phyloP scores from a whole-genome alignment of 352 stramenopile genomes.

The Globisporangium ultimum region DNA sequence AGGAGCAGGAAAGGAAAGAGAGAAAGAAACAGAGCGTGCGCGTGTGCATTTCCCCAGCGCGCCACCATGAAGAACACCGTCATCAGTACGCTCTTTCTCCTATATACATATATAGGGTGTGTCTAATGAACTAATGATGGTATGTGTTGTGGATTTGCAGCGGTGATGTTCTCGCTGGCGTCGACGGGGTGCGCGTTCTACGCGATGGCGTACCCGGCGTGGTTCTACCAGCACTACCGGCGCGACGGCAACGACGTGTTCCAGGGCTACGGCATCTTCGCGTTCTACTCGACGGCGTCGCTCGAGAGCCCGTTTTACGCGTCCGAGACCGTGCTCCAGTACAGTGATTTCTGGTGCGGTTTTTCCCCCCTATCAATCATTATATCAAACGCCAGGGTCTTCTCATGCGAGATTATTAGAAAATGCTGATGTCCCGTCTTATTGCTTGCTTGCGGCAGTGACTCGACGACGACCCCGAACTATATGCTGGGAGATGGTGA shows the following conservation, averaged over 20 bases:
- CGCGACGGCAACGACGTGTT: conserved; percentile 69
- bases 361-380: no score
- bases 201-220: conserved; percentile 74
- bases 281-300: conserved; percentile 74
- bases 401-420: not conserved
- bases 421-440: conserved; percentile 1
- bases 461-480: conserved; percentile 47
- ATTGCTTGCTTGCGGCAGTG: conserved; percentile 3
- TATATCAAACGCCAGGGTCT: not conserved
- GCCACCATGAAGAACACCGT: conserved; percentile 67
- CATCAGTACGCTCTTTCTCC: conserved; percentile 39
- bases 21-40: not conserved
- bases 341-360: conserved; percentile 59
- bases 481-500: conserved; percentile 82
- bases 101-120: not conserved
- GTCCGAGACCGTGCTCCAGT: conserved; percentile 73
- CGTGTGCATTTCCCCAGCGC: not conserved
- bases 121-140: conserved; percentile 12
- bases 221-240: conserved; percentile 85
- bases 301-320: conserved; percentile 80
- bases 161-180: conserved; percentile 72
- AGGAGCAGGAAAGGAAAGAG: not conserved
- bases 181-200: conserved; percentile 78
- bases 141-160: conserved; percentile 23
- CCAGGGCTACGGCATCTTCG: conserved; percentile 78